phyloP scores from a whole-genome alignment of 73 alveolate genomes.

The Tetrahymena borealis region DNA sequence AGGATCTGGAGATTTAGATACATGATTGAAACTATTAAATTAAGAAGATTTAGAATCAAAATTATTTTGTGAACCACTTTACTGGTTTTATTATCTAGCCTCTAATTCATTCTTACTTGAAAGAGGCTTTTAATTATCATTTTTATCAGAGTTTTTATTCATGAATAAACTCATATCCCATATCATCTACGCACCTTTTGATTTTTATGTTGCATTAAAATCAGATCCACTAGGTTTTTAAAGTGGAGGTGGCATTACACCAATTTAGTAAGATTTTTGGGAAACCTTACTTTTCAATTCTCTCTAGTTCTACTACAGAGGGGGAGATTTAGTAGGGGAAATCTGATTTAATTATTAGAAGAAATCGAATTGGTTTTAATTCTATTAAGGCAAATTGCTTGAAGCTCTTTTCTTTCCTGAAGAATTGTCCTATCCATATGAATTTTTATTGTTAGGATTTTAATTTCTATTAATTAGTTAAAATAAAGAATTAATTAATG shows the following conservation, averaged over 20 bases:
- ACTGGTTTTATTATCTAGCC: background rate
- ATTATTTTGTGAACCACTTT: background rate
- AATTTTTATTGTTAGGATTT: background rate
- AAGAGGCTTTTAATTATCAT: background rate
- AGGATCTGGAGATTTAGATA: background rate
- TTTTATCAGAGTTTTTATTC: background rate
- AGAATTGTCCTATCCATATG: background rate
- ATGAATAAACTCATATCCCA: conserved; percentile 2
- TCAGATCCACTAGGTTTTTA: background rate
- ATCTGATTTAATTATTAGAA: background rate
- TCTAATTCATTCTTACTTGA: background rate
- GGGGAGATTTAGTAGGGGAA: background rate
- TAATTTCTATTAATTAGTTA: background rate
- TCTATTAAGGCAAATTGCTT: background rate
- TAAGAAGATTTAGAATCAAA: background rate
- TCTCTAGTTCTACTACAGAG: background rate
- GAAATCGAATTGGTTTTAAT: background rate
- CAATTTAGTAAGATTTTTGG: background rate
- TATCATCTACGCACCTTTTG: background rate
- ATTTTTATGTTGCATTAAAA: background rate
- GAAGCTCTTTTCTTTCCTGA: background rate
- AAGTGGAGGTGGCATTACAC: background rate
- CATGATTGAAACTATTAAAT: background rate
- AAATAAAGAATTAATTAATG: background rate
- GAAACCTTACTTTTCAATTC: background rate